phyloP scores from a whole-genome alignment of 2,329 filamentous ascomycete species.

The Alternaria sp. region DNA sequence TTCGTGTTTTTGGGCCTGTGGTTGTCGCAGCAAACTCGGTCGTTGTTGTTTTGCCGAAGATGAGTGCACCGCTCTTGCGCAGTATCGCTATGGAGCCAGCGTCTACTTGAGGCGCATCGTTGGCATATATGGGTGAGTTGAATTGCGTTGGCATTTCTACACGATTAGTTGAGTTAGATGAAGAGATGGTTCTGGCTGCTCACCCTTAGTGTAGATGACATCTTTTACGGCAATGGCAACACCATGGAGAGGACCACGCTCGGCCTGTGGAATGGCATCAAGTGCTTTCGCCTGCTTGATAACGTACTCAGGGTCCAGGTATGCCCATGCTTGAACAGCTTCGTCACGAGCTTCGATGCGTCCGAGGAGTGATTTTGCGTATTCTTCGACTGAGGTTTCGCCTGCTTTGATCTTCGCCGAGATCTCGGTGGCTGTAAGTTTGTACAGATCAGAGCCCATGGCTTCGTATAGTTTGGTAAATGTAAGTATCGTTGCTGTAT shows the following conservation, averaged over 20 bases:
- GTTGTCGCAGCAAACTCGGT: conserved; percentile 68
- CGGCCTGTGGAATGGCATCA: conserved; percentile 55
- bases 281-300: conserved; percentile 58
- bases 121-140: conserved; percentile 62
- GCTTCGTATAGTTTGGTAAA: background rate
- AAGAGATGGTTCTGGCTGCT: background rate
- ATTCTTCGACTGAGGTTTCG: conserved; percentile 35
- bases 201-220: conserved; percentile 58
- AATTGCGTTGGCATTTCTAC: conserved; percentile 63
- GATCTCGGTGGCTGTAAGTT: conserved; percentile 32
- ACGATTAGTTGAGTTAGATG: background rate
- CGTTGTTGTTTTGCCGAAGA: conserved; percentile 65
- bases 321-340: conserved; percentile 39
- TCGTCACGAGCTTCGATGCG: conserved; percentile 36
- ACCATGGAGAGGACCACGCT: conserved; percentile 64
- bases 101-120: conserved; percentile 56
- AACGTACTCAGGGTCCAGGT: conserved; percentile 47
- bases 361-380: conserved; percentile 36
- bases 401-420: conserved; percentile 29
- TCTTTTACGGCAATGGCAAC: conserved; percentile 67
- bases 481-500: background rate
- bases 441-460: conserved; percentile 18
- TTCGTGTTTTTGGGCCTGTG: conserved; percentile 61
- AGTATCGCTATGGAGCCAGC: conserved; percentile 61
- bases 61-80: conserved; percentile 62